A percentile compares a stretch with the other conserved stretches of the same genome.
Evolutionary conservation across 129 eudicot species (phyloP).

Genomic region (Heracleum sosnowskyi): DNA sequence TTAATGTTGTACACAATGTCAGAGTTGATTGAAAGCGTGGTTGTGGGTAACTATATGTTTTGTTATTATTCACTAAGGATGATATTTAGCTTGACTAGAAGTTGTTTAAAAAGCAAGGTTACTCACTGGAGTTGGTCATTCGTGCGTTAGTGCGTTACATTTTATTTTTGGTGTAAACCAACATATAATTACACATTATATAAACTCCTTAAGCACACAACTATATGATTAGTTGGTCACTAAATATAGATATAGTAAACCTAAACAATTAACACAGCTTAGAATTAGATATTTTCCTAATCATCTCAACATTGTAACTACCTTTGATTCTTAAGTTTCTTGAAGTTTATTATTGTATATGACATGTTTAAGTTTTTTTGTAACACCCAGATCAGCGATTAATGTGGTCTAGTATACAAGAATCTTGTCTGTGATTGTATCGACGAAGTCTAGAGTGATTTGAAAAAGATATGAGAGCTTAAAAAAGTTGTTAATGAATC

Average conservation of each 20-base stretch:
- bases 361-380: neutral
- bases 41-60: neutral
- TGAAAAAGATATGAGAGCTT: too few relatives aligned
- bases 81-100: neutral
- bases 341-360: too few relatives aligned
- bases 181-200: neutral
- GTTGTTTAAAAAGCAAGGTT: neutral
- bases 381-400: too few relatives aligned
- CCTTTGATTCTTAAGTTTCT: neutral
- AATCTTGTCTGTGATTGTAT: too few relatives aligned
- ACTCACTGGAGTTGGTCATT: neutral
- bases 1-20: too few relatives aligned
- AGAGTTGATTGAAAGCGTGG: neutral
- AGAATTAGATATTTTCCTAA: neutral
- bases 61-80: neutral
- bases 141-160: neutral
- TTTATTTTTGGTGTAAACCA: neutral
- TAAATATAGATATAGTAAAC: too few relatives aligned
- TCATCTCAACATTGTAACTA: too few relatives aligned
- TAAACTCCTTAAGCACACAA: neutral
- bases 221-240: neutral
- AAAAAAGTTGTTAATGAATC: neutral
- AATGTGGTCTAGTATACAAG: too few relatives aligned
- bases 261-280: neutral
- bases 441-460: neutral